Conservation (phyloP, 805 yeast species). For the Metschnikowia gelsemii region DNA sequence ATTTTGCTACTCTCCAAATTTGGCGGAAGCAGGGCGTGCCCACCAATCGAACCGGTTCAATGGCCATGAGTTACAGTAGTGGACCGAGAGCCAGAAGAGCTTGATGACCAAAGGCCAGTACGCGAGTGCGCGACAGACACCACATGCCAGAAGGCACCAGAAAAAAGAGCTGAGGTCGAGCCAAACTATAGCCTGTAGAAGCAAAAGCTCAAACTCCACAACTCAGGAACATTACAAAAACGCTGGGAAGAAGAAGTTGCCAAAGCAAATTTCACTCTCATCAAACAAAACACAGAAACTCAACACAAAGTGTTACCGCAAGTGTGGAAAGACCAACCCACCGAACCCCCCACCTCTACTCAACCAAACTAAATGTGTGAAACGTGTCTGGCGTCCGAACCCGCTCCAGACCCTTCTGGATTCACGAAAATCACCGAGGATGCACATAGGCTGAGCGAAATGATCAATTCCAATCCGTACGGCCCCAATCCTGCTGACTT, state of each 20-base stretch:
- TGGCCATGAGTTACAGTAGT: too few species aligned
- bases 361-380: slow-evolving; percentile 5
- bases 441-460: slow-evolving; percentile 25
- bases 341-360: background rate
- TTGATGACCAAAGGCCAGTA: too few species aligned
- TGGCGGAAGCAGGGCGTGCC: too few species aligned
- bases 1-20: too few species aligned
- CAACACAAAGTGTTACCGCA: background rate
- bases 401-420: slow-evolving; percentile 27
- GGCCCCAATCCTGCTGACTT: slow-evolving; percentile 95
- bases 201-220: too few species aligned
- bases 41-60: too few species aligned
- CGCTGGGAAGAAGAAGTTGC: too few species aligned
- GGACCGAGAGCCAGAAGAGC: too few species aligned
- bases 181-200: too few species aligned
- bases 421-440: slow-evolving; percentile 39
- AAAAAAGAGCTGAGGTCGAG: background rate
- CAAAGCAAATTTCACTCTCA: too few species aligned
- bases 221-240: too few species aligned
- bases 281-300: background rate
- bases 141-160: too few species aligned
- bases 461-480: slow-evolving; percentile 63
- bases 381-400: slow-evolving; percentile 2
- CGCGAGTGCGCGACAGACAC: background rate
- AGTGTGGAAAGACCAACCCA: background rate